A percentile compares a stretch with the other conserved stretches of the same genome.
Evolutionary conservation across 2,329 filamentous ascomycete species (phyloP).

Genomic region (Cladosporium sp.): DNA sequence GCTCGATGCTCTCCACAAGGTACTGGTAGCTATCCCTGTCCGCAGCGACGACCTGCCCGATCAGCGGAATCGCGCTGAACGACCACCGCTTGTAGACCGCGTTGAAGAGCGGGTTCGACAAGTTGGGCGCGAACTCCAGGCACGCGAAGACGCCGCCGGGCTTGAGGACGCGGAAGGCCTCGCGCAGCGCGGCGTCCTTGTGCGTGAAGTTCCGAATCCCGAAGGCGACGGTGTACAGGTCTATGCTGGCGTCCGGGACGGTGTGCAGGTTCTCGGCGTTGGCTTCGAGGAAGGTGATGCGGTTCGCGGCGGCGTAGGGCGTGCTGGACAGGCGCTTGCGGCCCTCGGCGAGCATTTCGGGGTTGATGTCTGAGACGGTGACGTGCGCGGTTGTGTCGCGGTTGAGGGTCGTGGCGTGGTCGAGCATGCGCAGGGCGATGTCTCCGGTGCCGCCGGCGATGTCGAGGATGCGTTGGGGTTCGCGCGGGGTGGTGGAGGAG

Average conservation of each 20-base stretch:
- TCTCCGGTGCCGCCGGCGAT: constrained; percentile 96
- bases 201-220: constrained; percentile 96
- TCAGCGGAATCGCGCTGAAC: constrained; percentile 87
- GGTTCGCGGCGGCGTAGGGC: constrained; percentile 49
- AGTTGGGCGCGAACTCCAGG: constrained; percentile 80
- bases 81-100: constrained; percentile 91
- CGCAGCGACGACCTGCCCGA: constrained; percentile 88
- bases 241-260: constrained; percentile 66
- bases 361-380: constrained; percentile 93
- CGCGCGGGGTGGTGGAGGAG: constrained; percentile 39
- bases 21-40: constrained; percentile 98
- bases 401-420: constrained; percentile 77
- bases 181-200: constrained; percentile 72
- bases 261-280: constrained; percentile 72
- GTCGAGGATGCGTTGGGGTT: constrained; percentile 74
- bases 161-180: constrained; percentile 83
- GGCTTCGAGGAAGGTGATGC: constrained; percentile 73
- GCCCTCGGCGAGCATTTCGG: constrained; percentile 86
- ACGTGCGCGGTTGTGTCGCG: constrained; percentile 73
- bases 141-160: constrained; percentile 95
- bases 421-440: constrained; percentile 93
- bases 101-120: constrained; percentile 71
- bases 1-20: constrained; percentile 93
- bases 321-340: constrained; percentile 65
- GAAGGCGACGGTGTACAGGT: constrained; percentile 96